Percentiles rank a stretch among this genome's conserved stretches.
phyloP scores from a whole-genome alignment of 225 moss, liverwort and hornwort genomes.

The Rhytidiadelphus loreus region DNA sequence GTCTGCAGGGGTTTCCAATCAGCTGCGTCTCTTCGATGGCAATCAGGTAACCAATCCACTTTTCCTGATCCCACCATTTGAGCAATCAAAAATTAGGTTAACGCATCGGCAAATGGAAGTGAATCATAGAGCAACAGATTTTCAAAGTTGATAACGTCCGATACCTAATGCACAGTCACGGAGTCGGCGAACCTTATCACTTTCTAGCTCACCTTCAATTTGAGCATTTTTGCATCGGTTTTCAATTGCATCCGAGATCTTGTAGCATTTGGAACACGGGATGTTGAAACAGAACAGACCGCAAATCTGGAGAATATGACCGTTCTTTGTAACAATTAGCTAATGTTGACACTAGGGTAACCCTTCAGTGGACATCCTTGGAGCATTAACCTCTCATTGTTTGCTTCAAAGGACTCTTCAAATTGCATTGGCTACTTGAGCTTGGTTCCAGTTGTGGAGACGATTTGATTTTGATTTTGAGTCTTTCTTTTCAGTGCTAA shows the following conservation, averaged over 20 bases:
- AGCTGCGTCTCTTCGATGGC: constrained; percentile 2
- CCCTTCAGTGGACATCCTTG: neutral
- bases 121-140: neutral
- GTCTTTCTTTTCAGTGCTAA: neutral
- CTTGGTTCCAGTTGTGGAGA: neutral
- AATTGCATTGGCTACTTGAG: neutral
- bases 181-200: neutral
- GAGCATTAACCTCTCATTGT: neutral
- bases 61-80: neutral
- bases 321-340: neutral
- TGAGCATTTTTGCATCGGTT: neutral
- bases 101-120: neutral
- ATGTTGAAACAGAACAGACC: neutral
- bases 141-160: neutral
- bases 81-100: neutral
- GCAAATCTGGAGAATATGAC: neutral
- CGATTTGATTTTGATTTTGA: neutral
- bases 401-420: neutral
- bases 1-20: neutral
- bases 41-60: neutral
- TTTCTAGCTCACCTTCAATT: neutral
- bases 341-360: neutral
- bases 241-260: neutral
- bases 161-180: neutral
- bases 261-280: neutral